Evolutionary conservation across 768 basidiomycete genomes (phyloP).

Genomic region (Lactifluus piperatus): DNA sequence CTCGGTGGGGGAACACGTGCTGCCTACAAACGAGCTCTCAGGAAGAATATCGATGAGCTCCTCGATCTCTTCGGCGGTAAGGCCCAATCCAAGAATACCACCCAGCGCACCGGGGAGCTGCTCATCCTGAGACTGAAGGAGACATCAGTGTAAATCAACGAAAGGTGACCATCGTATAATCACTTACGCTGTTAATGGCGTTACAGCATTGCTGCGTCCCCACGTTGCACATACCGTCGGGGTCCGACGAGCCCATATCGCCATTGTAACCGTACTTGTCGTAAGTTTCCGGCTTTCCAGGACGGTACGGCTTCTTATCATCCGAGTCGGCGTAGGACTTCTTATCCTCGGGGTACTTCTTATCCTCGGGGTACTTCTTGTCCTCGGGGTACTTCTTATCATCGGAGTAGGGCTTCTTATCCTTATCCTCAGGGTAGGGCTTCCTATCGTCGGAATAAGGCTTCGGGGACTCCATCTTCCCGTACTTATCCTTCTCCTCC

Average conservation of each 20-base stretch:
- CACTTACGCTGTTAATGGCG: background rate
- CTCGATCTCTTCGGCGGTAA: too few relatives aligned
- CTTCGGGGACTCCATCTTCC: background rate
- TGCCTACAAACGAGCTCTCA: background rate
- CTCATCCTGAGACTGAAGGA: background rate
- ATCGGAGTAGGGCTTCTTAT: background rate
- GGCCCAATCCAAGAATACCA: background rate
- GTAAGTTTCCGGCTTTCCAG: too few relatives aligned
- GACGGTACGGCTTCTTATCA: too few relatives aligned
- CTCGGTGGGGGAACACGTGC: background rate
- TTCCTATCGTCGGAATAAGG: background rate
- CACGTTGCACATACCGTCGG: background rate
- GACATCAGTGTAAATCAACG: background rate
- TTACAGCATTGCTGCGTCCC: conserved; percentile 1
- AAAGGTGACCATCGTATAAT: background rate
- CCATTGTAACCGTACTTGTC: background rate
- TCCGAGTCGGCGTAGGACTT: background rate
- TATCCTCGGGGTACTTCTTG: background rate
- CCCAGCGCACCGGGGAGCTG: too few relatives aligned
- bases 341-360: background rate
- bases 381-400: background rate
- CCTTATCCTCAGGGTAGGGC: background rate
- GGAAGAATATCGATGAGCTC: too few relatives aligned
- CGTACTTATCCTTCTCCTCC: background rate
- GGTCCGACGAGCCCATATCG: background rate